Percentiles rank a stretch among this genome's conserved stretches.
These are phyloP conservation scores for Didymella lethalis DNA, from an alignment of 2,329 filamentous ascomycete species.

Conservation along the genomic window DNA sequence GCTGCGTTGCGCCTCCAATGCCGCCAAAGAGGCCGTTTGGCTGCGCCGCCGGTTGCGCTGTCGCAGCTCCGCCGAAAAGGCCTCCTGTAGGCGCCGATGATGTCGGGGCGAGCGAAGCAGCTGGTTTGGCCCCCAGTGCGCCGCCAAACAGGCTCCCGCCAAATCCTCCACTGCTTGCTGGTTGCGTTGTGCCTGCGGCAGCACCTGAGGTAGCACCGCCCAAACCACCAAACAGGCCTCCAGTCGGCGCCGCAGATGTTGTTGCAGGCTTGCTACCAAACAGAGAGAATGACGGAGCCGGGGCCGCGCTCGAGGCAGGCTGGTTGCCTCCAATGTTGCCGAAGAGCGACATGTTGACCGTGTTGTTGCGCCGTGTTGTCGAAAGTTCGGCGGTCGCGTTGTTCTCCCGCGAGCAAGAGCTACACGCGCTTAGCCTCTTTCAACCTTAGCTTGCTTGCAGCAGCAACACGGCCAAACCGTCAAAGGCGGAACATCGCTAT, in stretches of 20 bases:
- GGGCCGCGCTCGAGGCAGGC: slow-evolving; percentile 39
- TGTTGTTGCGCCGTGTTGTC: slow-evolving; percentile 34
- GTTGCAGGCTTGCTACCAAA: slow-evolving; percentile 38
- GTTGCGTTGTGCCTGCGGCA: slow-evolving; percentile 36
- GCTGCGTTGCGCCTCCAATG: slow-evolving; percentile 33
- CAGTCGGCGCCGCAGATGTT: slow-evolving; percentile 34
- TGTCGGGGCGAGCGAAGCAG: slow-evolving; percentile 28
- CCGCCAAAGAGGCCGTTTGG: slow-evolving; percentile 37
- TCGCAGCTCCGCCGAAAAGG: slow-evolving; percentile 35
- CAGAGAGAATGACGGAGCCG: slow-evolving; percentile 32
- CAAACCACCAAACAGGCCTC: slow-evolving; percentile 43
- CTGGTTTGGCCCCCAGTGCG: slow-evolving; percentile 47
- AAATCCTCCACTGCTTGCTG: slow-evolving; percentile 38
- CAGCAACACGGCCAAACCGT: slow-evolving; percentile 8
- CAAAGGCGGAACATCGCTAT: slow-evolving; percentile 1
- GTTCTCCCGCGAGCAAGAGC: slow-evolving; percentile 22
- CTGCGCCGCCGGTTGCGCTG: slow-evolving; percentile 36
- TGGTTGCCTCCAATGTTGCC: slow-evolving; percentile 40
- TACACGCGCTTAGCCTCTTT: slow-evolving; percentile 16
- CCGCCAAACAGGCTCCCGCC: slow-evolving; percentile 47
- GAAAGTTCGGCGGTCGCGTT: slow-evolving; percentile 37
- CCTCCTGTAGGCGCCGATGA: slow-evolving; percentile 30
- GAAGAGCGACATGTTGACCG: slow-evolving; percentile 47
- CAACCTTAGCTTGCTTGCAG: not conserved
- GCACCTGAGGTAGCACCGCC: slow-evolving; percentile 38